Evolutionary conservation across 495 filamentous ascomycete genomes (phyloP), one percentile per base, ranked within the genome.

Genomic region (Penicillium desertorum): DNA sequence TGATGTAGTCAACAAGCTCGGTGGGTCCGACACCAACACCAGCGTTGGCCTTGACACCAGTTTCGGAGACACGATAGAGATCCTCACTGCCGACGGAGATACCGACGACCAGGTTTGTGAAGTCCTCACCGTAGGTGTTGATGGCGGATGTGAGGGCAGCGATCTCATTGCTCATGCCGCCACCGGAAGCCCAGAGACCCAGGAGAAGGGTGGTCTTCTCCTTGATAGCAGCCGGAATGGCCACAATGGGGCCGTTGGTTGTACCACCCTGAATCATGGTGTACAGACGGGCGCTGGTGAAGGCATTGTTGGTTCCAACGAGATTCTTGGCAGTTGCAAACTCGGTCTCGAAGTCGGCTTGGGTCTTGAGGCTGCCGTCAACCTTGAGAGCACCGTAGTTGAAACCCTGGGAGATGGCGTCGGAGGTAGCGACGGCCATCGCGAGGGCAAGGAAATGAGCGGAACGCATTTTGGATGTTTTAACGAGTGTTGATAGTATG

Each of bases 41-140:
- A 27, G 79, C 81, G 8, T 76, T 59, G 69, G 75, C 75, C 61
- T 71, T 49, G 57, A 75, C 75, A 45, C 81, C 83, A 4, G 69
- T 81, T 23, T 81, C 79, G 3, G 87, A 87, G 78, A 80, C 82
- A 56, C 92, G 86, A 83, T 97, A 96, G 5, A 96, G 79, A 72
- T 95, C 89, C 81, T 96, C 92, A 69, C 84, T 89, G 56, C 91
- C 92, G 53, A 96, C 90, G 4, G 92, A 92, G 77, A 96, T 92
- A 73, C 90, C 92, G 53, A 81, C 87, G 34, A 96, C 83, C 43
- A 88, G 75, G 55, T 78, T 71, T 61, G 79, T 73, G 68, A 95
- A 83, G 23, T 70, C 67, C 4, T 73, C 70, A 22, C 87, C 87
- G 68, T 90, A 89, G 53, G 81, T 72, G 39, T 59, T 39, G 66